Evolutionary conservation across 2,329 filamentous ascomycete genomes (phyloP), one percentile per base, ranked within the genome.

Genomic region (Pseudogymnoascus sp.): DNA sequence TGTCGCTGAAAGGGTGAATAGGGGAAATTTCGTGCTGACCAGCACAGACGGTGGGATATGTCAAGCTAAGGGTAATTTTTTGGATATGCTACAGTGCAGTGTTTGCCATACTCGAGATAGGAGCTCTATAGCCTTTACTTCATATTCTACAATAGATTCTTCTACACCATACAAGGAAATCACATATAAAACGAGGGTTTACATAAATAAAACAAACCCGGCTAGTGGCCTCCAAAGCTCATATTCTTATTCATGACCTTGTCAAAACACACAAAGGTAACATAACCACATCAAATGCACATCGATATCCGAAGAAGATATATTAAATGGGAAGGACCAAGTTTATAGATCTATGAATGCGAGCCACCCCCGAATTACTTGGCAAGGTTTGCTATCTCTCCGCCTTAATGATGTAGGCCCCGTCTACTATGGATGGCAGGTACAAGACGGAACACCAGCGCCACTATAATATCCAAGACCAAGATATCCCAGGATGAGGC

Each of bases 281-380:
- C 8, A 46, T 25, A 25, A 46, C 21, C n/a, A 56, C 50, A 18
- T 8, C 28, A 56, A 28, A 34, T 34, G 11, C 28, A 34, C 25
- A 56, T 8, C 10, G n/a, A 34, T 8, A 31, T 53, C 16, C 25
- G 31, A 34, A 28, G 5, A 16, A 16, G 8, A 56, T 11, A 12
- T 34, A 34, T 56, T 56, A 56, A 46, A 56, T 11, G 28, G 50
- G 25, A 56, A 56, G 28, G 50, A 56, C 50, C 18, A 21, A 56
- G 50, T 34, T 56, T 56, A 56, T 56, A 56, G 50, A 56, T 56
- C 50, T 56, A 56, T 56, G 28, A 34, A 56, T 7, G 28, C 25
- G 28, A 10, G 25, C 31, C 12, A 34, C 50, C 50, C 10, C 10
- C 7, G 28, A 56, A 56, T 34, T 56, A 21, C 50, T 18, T 28